Conservation (phyloP, 2,329 filamentous ascomycete species). For the Sclerotinia glacialis region DNA sequence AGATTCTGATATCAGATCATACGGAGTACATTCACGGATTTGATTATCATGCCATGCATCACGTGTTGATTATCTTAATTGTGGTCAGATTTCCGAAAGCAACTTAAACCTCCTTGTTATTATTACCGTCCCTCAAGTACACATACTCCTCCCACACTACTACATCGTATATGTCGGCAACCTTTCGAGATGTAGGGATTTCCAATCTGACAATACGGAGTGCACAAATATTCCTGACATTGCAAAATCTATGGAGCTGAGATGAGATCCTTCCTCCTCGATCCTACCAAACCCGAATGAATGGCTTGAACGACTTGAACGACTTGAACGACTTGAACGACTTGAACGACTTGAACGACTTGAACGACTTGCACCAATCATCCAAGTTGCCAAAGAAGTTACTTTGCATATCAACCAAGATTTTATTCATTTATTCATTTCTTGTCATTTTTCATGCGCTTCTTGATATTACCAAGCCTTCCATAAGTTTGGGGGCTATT, state of each 20-base stretch:
- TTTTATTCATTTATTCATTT: not conserved
- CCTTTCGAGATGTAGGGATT: not conserved
- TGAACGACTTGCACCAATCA: not conserved
- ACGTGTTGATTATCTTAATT: not conserved
- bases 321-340: too few species aligned
- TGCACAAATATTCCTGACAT: too few species aligned
- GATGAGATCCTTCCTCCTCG: conserved; percentile 3
- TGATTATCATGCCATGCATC: not conserved
- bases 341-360: too few species aligned
- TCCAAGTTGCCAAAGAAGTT: not conserved
- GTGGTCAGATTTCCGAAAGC: not conserved
- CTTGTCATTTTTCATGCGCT: not conserved
- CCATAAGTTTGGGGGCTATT: conserved; percentile 1
- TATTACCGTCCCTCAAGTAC: not conserved
- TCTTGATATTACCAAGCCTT: not conserved
- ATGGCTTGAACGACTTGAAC: too few species aligned
- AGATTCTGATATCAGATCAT: not conserved
- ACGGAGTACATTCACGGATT: too few species aligned
- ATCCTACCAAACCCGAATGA: not conserved
- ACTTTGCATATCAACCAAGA: not conserved
- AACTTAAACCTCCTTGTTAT: not conserved
- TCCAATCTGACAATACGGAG: too few species aligned
- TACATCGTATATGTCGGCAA: not conserved
- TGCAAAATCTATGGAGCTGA: not conserved
- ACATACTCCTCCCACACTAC: not conserved